Conservation (phyloP, 2,329 filamentous ascomycete genomes). For the Esteya vermicola region DNA sequence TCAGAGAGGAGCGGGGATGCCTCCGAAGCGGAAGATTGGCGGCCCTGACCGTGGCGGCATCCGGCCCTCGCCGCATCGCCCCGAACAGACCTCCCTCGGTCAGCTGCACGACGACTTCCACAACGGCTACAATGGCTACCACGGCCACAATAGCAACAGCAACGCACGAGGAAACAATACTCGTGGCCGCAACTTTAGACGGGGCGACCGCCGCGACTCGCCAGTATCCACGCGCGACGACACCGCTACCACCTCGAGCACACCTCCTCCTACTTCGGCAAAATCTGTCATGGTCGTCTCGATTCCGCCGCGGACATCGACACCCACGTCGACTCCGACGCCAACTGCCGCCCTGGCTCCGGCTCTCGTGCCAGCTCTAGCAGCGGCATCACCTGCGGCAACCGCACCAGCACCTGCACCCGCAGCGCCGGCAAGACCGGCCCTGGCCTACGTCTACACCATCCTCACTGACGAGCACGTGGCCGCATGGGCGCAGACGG, state of each 20-base stretch:
- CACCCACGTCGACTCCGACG: too few species aligned
- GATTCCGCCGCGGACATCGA: too few species aligned
- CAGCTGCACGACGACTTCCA: conserved; percentile 28
- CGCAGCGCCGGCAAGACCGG: conserved; percentile 13
- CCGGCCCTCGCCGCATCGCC: conserved; percentile 49
- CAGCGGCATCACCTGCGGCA: background rate
- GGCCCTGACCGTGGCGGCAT: conserved; percentile 29
- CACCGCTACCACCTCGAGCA: conserved; percentile 11
- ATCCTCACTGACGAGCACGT: conserved; percentile 59
- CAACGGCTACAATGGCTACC: conserved; percentile 25
- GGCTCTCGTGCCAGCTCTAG: background rate
- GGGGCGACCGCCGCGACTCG: conserved; percentile 38
- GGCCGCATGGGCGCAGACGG: conserved; percentile 48
- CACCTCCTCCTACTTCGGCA: background rate
- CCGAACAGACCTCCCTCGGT: conserved; percentile 37
- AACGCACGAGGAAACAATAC: too few species aligned
- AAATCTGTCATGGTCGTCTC: too few species aligned
- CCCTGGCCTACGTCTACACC: conserved; percentile 50
- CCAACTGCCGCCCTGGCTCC: too few species aligned
- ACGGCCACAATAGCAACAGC: too few species aligned
- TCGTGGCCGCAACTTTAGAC: conserved; percentile 22
- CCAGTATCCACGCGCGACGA: conserved; percentile 17
- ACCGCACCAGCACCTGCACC: conserved; percentile 2
- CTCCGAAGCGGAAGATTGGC: conserved; percentile 45
- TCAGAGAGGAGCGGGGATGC: conserved; percentile 25